Base-by-base conservation (phyloP, 768 basidiomycete genomes). In the Daedaleopsis nitida region DNA sequence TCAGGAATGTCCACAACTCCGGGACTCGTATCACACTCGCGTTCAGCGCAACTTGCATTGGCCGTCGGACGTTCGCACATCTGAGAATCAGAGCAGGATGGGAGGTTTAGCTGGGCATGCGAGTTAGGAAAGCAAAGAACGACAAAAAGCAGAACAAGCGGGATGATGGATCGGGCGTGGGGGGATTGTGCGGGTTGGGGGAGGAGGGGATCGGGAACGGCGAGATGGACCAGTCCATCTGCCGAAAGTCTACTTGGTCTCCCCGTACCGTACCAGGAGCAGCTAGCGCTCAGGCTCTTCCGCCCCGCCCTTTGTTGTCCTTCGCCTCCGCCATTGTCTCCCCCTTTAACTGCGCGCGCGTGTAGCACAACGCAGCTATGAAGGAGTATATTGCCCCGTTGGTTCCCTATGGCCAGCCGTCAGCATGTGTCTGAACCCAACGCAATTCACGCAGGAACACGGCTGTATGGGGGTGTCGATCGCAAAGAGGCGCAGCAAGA, bases 331-430 rank as follows among this genome's bases (percentile, higher is more conserved):
- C 80, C 78, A 92, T 88, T 56, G 70, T 77, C 76, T 95, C 93
- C 69, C 87, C 89, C 19, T 83, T 78, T 62, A 81, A 72, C 44
- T 86, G 76, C 13, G 92, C 90, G 57, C 86, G 82, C 14, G 75
- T 73, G 68, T 93, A 96, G 69, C 86, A 86, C 57, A 80, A 63
- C 24, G 82, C 78, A 17, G 91, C 89, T 68, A 93, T 82, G 52
- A 92, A 69, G 23, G 91, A 92, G 81, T 86, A 97, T 52, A 96
- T 73, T 13, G 88, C 86, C 27, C 86, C 88, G 69, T 94, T 94
- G 37, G 91, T 90, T 45, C 93, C 94, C 92, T 95, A 7, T 32
- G 4, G 27, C n/a, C 4, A 32, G 27, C 27, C 3, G 27, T 32
- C 27, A 32, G 27, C 27, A 32, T 32, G 27, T 32, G 27, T 32